These are phyloP conservation scores for Hydnum rufescens DNA, from an alignment of 768 basidiomycete genomes.

Conservation along the genomic window DNA sequence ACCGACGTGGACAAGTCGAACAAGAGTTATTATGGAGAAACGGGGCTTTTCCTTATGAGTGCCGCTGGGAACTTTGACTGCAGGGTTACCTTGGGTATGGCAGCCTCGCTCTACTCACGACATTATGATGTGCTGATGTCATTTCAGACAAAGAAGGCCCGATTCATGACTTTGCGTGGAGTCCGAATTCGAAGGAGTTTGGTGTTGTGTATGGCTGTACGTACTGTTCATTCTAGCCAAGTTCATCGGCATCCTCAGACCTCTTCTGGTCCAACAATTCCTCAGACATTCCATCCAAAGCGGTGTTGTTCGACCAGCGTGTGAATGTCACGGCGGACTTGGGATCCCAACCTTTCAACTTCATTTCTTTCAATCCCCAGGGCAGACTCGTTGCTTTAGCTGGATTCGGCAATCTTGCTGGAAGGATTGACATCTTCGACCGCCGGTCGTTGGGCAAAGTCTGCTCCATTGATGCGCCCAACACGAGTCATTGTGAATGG, in stretches of 20 bases:
- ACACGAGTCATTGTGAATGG: conserved; percentile 91
- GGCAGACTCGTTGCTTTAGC: conserved; percentile 71
- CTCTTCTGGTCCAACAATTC: conserved; percentile 1
- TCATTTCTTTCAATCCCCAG: conserved; percentile 87
- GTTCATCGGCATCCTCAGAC: neutral
- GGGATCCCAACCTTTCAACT: conserved; percentile 76
- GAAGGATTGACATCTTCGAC: conserved; percentile 84
- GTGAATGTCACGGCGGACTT: conserved; percentile 80
- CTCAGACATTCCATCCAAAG: conserved; percentile 86
- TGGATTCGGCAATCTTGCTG: conserved; percentile 92
- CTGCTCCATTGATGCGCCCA: conserved; percentile 67
- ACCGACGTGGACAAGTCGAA: conserved; percentile 95
- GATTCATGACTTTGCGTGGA: conserved; percentile 93
- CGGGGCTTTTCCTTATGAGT: conserved; percentile 80
- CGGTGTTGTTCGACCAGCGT: conserved; percentile 78
- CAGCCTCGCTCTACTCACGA: neutral
- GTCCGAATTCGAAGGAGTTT: conserved; percentile 92
- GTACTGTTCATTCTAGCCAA: conserved; percentile 17
- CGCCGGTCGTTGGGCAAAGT: conserved; percentile 67
- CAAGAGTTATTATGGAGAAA: conserved; percentile 97
- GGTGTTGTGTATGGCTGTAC: conserved; percentile 89
- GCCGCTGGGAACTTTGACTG: conserved; percentile 89
- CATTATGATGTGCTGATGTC: neutral
- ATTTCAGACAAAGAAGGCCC: conserved; percentile 84
- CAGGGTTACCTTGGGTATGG: conserved; percentile 35